Conservation (phyloP, 2,329 filamentous ascomycete genomes). For the Scedosporium aurantiacum region DNA sequence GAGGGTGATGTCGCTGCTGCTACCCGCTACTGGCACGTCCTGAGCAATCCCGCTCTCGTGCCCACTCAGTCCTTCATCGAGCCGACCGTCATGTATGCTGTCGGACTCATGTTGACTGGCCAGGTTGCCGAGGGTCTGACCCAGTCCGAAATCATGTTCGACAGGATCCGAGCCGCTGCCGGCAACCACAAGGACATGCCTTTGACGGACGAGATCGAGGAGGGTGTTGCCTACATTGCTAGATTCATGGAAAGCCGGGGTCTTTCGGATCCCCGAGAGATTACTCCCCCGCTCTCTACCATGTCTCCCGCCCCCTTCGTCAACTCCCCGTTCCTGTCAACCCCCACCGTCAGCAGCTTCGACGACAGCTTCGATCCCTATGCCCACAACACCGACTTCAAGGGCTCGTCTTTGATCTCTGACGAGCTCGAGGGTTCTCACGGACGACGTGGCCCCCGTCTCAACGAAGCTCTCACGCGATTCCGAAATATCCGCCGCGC, state of each 20-base stretch:
- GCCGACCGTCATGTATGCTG: constrained; percentile 79
- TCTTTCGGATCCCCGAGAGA: constrained; percentile 43
- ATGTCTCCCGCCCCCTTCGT: constrained; percentile 19
- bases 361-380: constrained; percentile 89
- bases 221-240: constrained; percentile 61
- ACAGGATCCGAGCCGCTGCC: constrained; percentile 59
- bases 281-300: constrained; percentile 12
- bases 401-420: constrained; percentile 81
- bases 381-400: constrained; percentile 80
- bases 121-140: constrained; percentile 71
- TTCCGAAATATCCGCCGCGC: constrained; percentile 90
- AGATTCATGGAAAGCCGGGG: constrained; percentile 47
- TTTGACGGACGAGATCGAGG: constrained; percentile 70
- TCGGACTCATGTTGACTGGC: constrained; percentile 77
- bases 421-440: constrained; percentile 77
- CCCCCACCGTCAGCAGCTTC: constrained; percentile 47
- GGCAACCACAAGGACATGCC: constrained; percentile 30
- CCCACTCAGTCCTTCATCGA: constrained; percentile 63
- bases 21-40: constrained; percentile 67
- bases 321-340: constrained; percentile 41
- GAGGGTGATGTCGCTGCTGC: constrained; percentile 68
- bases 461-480: constrained; percentile 70
- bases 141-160: constrained; percentile 77
- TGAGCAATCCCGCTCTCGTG: constrained; percentile 51
- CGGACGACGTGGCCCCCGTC: constrained; percentile 58